Evolutionary conservation across 2,329 filamentous ascomycete species (phyloP).

Genomic region (Chaetomium sp.): DNA sequence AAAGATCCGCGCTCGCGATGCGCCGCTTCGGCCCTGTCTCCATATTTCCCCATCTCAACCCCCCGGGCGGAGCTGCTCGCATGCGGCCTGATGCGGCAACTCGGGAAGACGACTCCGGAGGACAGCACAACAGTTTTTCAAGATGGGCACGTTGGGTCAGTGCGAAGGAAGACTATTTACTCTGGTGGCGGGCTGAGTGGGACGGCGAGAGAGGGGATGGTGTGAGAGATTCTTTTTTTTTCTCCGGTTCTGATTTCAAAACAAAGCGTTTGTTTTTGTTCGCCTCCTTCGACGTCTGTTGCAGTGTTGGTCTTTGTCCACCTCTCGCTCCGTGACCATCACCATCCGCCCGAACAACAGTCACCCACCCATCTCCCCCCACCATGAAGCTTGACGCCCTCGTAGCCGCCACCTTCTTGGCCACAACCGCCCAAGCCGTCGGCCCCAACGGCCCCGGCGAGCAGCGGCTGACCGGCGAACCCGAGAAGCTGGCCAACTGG

Average conservation of each 20-base stretch:
- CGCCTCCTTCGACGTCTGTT: not conserved
- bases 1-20: not conserved
- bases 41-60: slow-evolving; percentile 9
- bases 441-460: slow-evolving; percentile 22
- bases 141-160: slow-evolving; percentile 3
- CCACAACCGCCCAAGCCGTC: slow-evolving; percentile 16
- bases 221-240: not conserved
- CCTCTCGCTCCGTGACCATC: not conserved
- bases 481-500: slow-evolving; percentile 35
- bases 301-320: not conserved
- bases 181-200: not conserved
- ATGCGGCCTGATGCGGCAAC: slow-evolving; percentile 26
- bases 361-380: not conserved
- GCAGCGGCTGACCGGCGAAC: slow-evolving; percentile 26
- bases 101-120: slow-evolving; percentile 25
- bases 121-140: slow-evolving; percentile 22
- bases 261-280: no score
- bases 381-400: slow-evolving; percentile 22
- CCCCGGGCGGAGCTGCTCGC: slow-evolving; percentile 18
- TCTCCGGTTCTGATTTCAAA: not conserved
- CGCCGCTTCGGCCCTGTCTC: slow-evolving; percentile 3
- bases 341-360: not conserved
- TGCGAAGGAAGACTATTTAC: slow-evolving; percentile 9
- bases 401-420: slow-evolving; percentile 25
- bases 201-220: not conserved